phyloP scores from a whole-genome alignment of 148 eudicot genomes.

The Silene latifolia region DNA sequence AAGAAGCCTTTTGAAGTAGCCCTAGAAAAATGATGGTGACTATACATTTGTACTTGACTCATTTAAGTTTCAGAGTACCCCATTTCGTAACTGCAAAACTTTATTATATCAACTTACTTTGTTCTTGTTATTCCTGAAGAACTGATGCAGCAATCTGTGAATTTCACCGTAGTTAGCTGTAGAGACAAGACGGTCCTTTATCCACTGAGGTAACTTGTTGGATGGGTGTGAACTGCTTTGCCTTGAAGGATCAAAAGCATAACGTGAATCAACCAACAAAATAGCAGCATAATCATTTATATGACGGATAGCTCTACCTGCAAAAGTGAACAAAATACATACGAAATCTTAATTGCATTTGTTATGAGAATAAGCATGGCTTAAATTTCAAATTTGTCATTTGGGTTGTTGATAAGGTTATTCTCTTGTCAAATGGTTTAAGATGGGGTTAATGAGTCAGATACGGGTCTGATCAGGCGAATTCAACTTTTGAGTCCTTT shows the following conservation, averaged over 20 bases:
- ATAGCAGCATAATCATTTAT: slow-evolving; percentile 86
- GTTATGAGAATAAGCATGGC: neutral
- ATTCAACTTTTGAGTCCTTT: no score
- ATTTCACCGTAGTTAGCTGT: slow-evolving; percentile 66
- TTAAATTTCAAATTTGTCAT: no score
- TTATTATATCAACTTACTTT: slow-evolving; percentile 22
- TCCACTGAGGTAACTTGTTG: slow-evolving; percentile 86
- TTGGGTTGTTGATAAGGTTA: neutral
- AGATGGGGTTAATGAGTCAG: neutral
- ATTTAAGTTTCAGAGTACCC: neutral
- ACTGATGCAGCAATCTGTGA: slow-evolving; percentile 67
- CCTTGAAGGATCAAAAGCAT: slow-evolving; percentile 53
- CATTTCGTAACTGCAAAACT: neutral
- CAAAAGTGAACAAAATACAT: slow-evolving; percentile 13
- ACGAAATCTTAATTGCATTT: neutral
- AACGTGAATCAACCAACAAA: slow-evolving; percentile 79
- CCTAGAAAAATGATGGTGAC: slow-evolving; percentile 7
- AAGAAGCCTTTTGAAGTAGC: neutral
- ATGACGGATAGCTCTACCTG: slow-evolving; percentile 93
- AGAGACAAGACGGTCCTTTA: slow-evolving; percentile 56
- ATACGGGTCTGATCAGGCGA: no score
- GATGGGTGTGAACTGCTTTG: slow-evolving; percentile 59
- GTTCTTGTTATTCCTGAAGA: slow-evolving; percentile 68
- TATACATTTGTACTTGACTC: slow-evolving; percentile 3
- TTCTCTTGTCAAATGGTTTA: neutral